phyloP scores from a whole-genome alignment of 257 asterid genomes.

The Solanum rostratum region DNA sequence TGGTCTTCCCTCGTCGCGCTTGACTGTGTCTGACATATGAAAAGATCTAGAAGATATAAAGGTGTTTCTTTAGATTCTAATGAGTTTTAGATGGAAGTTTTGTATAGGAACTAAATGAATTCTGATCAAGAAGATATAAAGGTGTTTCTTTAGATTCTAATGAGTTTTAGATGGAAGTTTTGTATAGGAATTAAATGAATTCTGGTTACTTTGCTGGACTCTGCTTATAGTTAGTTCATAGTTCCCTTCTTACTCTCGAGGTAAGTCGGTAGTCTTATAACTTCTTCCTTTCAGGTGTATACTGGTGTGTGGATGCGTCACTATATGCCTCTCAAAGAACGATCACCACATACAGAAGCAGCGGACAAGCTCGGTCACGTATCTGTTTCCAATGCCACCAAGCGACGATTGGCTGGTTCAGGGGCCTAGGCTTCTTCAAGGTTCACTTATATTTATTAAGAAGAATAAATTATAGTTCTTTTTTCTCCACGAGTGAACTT shows the following conservation, averaged over 20 bases:
- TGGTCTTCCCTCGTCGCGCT: no score
- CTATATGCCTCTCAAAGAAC: conserved; percentile 58
- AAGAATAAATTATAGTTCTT: neutral
- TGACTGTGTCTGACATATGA: no score
- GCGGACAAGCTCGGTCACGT: conserved; percentile 76
- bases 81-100: no score
- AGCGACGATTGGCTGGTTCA: conserved; percentile 83
- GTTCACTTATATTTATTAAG: neutral
- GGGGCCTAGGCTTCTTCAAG: conserved; percentile 28
- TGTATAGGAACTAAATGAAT: neutral
- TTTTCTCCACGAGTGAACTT: neutral
- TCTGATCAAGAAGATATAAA: neutral
- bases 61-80: no score
- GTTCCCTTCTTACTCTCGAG: neutral
- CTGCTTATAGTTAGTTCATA: neutral
- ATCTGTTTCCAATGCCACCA: conserved; percentile 77
- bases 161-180: no score
- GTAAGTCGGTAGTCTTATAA: neutral
- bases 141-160: no score
- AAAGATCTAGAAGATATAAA: no score
- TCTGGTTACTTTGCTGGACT: neutral
- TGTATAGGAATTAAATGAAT: neutral
- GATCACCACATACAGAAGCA: conserved; percentile 29
- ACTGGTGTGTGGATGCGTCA: conserved; percentile 89
- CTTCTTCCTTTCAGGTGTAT: conserved; percentile 48